Conservation (phyloP, 345 rosid species). For the Pseudoturritis turrita region DNA sequence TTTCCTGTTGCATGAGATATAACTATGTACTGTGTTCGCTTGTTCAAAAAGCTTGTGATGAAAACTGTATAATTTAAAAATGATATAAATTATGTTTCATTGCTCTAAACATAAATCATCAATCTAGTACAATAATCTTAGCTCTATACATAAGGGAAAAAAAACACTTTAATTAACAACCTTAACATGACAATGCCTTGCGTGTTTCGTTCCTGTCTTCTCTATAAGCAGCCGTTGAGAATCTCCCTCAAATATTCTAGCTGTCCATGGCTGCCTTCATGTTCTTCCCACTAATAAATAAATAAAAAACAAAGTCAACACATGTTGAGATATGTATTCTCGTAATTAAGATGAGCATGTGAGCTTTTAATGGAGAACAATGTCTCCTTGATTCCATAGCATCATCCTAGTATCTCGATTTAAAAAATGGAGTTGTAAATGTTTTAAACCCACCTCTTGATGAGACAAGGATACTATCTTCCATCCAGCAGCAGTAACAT, state of each 20-base stretch:
- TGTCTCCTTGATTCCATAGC: background rate
- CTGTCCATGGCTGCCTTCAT: constrained; percentile 72
- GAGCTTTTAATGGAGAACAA: background rate
- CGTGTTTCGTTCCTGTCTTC: constrained; percentile 20
- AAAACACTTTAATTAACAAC: background rate
- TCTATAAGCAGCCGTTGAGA: constrained; percentile 48
- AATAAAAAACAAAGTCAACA: constrained; percentile 12
- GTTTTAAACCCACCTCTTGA: constrained; percentile 66
- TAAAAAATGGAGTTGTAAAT: background rate
- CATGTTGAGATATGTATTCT: background rate
- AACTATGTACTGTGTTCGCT: background rate
- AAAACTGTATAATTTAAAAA: background rate
- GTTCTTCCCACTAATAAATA: constrained; percentile 73
- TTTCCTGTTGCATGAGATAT: constrained; percentile 4
- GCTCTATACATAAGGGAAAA: constrained; percentile 7
- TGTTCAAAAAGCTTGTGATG: constrained; percentile 18
- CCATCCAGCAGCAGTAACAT: constrained; percentile 87
- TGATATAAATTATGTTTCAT: constrained; percentile 1
- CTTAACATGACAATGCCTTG: background rate
- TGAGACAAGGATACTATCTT: constrained; percentile 62
- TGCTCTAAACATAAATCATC: constrained; percentile 21
- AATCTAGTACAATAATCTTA: constrained; percentile 9
- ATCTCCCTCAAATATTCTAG: constrained; percentile 73
- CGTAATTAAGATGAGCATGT: background rate
- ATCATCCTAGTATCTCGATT: background rate